Conservation (phyloP, 305 asterid genomes). For the Fraxinus greggii region DNA sequence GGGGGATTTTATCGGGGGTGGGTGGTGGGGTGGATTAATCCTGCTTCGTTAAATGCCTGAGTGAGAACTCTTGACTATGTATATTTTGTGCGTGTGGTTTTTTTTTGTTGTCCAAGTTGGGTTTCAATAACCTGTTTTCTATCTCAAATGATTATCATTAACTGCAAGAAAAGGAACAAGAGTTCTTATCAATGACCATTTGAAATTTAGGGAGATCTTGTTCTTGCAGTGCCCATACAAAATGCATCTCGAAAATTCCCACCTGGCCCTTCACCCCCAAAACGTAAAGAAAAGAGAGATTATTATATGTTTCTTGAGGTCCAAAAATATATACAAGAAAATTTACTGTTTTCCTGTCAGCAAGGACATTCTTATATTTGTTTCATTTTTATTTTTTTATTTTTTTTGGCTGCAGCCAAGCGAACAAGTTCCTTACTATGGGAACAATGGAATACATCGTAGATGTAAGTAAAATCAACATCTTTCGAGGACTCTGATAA, state of each 20-base stretch:
- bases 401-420: conserved; percentile 32
- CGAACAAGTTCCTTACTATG: conserved; percentile 37
- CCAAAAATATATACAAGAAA: background rate
- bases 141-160: background rate
- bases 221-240: background rate
- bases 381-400: conserved; percentile 16
- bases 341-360: conserved; percentile 10
- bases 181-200: background rate
- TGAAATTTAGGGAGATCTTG: background rate
- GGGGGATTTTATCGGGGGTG: background rate
- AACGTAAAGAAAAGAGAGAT: background rate
- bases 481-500: background rate
- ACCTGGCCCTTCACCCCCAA: background rate
- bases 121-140: background rate
- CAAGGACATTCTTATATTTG: conserved; percentile 6
- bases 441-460: conserved; percentile 30
- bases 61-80: background rate
- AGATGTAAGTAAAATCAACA: conserved; percentile 40
- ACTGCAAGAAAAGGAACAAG: background rate
- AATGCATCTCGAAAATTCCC: background rate
- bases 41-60: background rate
- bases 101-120: background rate
- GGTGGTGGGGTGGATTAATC: background rate
- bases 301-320: background rate
- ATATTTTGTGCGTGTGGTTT: background rate